These are phyloP conservation scores for Albatrellus ellisii DNA, from an alignment of 768 basidiomycete genomes.

Conservation along the genomic window DNA sequence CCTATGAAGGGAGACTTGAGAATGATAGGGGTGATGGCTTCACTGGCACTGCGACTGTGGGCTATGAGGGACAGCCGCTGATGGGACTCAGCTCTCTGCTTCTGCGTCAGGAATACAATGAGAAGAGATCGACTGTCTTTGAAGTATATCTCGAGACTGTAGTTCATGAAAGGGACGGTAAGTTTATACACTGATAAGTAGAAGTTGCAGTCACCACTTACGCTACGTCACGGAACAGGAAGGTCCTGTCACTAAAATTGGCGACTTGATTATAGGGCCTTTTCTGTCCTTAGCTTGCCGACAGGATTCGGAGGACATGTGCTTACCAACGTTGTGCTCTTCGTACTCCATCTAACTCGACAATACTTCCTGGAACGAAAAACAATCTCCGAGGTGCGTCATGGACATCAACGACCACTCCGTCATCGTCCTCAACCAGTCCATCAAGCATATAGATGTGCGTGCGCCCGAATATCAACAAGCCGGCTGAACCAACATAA, in stretches of 20 bases:
- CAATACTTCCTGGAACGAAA: conserved; percentile 73
- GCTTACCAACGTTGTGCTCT: conserved; percentile 72
- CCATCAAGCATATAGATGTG: conserved; percentile 89
- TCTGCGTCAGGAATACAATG: conserved; percentile 64
- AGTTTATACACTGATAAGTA: too few species aligned
- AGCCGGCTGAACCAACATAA: conserved; percentile 41
- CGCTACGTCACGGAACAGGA: conserved; percentile 88
- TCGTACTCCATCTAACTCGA: conserved; percentile 70
- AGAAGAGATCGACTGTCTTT: conserved; percentile 82
- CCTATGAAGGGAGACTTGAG: conserved; percentile 44
- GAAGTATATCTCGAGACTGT: conserved; percentile 84
- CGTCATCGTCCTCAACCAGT: conserved; percentile 73
- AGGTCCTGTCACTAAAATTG: conserved; percentile 68
- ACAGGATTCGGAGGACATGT: not conserved
- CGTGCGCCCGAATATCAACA: conserved; percentile 75
- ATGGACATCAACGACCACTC: conserved; percentile 78
- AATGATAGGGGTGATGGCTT: conserved; percentile 19
- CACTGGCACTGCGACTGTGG: conserved; percentile 19
- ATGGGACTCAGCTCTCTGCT: conserved; percentile 47
- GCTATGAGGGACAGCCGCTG: conserved; percentile 38
- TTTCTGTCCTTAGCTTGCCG: conserved; percentile 1
- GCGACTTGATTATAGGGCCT: conserved; percentile 76
- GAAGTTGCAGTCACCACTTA: conserved; percentile 34
- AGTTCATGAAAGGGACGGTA: too few species aligned
- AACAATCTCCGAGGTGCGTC: conserved; percentile 76